phyloP scores from a whole-genome alignment of 179 eudicot species.

The Beta corolliflora region DNA sequence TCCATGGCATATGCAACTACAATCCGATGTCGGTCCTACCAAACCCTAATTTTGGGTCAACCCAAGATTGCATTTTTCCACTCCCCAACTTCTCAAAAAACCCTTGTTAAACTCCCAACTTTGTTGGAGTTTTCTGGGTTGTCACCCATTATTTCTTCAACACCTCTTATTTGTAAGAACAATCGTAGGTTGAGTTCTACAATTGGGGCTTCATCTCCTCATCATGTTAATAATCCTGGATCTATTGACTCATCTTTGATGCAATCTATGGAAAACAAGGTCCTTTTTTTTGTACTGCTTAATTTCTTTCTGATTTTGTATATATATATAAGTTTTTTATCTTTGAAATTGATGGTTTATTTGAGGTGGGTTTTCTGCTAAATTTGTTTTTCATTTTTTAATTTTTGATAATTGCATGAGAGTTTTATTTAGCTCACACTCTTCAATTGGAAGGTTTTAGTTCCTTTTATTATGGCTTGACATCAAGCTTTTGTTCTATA shows the following conservation, averaged over 20 bases:
- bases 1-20: slow-evolving; percentile 16
- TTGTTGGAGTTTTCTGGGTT: slow-evolving; percentile 4
- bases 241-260: slow-evolving; percentile 62
- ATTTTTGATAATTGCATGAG: neutral
- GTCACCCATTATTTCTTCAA: neutral
- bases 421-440: neutral
- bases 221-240: slow-evolving; percentile 47
- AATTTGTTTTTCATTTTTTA: neutral
- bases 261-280: slow-evolving; percentile 65
- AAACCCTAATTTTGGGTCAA: neutral
- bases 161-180: neutral
- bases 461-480: too few species aligned
- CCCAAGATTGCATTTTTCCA: slow-evolving; percentile 5
- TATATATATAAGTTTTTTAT: neutral
- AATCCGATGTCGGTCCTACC: neutral
- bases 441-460: neutral
- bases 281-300: neutral
- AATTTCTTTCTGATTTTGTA: neutral
- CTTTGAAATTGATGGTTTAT: slow-evolving; percentile 12
- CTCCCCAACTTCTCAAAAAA: slow-evolving; percentile 13
- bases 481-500: neutral
- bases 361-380: neutral
- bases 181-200: slow-evolving; percentile 29
- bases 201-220: slow-evolving; percentile 35
- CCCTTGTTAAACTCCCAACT: neutral